Evolutionary conservation across 176 grass and related monocot species (phyloP).

Genomic region (Calamus simplicifolius): DNA sequence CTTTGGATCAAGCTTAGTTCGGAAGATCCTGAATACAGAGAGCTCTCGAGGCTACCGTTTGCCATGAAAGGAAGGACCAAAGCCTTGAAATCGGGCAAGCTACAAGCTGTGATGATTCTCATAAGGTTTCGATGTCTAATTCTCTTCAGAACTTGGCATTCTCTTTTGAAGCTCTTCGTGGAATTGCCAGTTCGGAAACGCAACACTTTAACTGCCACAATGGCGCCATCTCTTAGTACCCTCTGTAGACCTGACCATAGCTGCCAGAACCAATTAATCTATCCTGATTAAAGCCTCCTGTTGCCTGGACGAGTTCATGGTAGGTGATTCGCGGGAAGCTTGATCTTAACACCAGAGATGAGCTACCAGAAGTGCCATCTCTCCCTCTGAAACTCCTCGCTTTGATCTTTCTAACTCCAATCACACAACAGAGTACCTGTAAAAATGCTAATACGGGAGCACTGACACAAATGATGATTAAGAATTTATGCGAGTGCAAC

Average conservation of each 20-base stretch:
- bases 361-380: conserved; percentile 28
- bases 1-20: conserved; percentile 57
- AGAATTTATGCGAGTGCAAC: conserved; percentile 45
- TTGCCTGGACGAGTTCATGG: conserved; percentile 63
- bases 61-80: conserved; percentile 95
- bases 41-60: conserved; percentile 80
- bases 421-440: conserved; percentile 30
- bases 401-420: conserved; percentile 37
- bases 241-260: conserved; percentile 74
- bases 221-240: conserved; percentile 49
- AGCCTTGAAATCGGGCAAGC: conserved; percentile 85
- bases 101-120: conserved; percentile 85
- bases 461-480: conserved; percentile 25
- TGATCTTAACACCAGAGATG: conserved; percentile 58
- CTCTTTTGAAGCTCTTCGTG: conserved; percentile 78
- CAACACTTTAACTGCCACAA: conserved; percentile 87
- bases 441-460: conserved; percentile 35
- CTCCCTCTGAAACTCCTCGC: conserved; percentile 19
- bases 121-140: conserved; percentile 93
- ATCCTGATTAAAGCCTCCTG: conserved; percentile 46
- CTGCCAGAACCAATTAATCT: conserved; percentile 67
- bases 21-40: conserved; percentile 38
- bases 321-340: conserved; percentile 82
- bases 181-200: conserved; percentile 78
- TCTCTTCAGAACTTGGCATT: conserved; percentile 90